Conservation (phyloP, 139 green algal species). For the Chlamydomonas incerta region DNA sequence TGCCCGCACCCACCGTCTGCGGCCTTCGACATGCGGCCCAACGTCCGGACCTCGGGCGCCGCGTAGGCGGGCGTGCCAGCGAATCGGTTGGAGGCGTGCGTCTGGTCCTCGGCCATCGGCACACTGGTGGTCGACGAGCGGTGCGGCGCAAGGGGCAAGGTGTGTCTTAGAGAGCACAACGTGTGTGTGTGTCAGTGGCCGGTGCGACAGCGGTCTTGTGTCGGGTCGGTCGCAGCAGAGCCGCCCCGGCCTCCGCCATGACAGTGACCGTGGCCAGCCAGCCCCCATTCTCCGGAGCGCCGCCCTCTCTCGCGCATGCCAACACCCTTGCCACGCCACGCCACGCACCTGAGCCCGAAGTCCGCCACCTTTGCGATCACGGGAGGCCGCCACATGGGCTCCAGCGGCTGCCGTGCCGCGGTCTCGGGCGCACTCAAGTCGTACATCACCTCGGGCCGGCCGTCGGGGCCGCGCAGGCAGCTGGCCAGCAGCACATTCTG, state of each 20-base stretch:
- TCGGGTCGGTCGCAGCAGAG: no score
- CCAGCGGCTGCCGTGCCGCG: background rate
- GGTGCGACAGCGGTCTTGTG: no score
- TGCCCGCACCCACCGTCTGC: background rate
- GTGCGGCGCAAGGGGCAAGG: no score
- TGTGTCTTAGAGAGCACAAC: no score
- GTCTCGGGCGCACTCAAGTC: background rate
- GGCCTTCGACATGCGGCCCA: background rate
- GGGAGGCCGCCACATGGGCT: background rate
- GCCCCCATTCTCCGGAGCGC: no score
- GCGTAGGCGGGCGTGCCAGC: background rate
- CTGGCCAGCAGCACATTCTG: background rate
- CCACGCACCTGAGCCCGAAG: conserved; percentile 24
- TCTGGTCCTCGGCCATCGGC: conserved; percentile 27
- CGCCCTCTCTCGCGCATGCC: no score
- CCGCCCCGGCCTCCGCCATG: no score
- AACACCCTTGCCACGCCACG: no score
- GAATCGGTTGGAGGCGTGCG: conserved; percentile 14
- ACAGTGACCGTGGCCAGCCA: no score
- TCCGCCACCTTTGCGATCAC: conserved; percentile 27
- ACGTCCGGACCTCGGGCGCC: background rate
- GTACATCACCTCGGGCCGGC: background rate
- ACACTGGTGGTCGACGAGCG: background rate
- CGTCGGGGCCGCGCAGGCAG: background rate
- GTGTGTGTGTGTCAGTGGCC: no score